phyloP scores from a whole-genome alignment of 306 rosid genomes.

The Macrotyloma uniflorum region DNA sequence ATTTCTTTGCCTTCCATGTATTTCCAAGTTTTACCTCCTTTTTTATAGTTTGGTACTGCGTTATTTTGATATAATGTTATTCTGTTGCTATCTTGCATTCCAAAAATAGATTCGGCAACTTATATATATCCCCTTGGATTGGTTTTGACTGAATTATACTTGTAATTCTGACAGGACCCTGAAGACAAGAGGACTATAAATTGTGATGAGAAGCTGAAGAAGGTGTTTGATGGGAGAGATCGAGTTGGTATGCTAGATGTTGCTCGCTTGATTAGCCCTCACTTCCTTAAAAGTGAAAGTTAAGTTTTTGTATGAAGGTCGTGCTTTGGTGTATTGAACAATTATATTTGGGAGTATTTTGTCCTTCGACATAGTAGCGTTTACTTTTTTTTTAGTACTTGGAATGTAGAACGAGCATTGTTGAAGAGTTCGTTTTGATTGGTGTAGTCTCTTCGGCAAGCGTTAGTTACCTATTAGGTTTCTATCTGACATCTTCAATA shows the following conservation, averaged over 20 bases:
- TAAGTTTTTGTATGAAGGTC: slow-evolving; percentile 37
- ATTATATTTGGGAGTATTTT: slow-evolving; percentile 16
- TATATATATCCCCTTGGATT: slow-evolving; percentile 11
- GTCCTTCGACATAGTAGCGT: slow-evolving; percentile 39
- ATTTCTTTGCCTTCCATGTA: background rate
- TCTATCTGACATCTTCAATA: slow-evolving; percentile 17
- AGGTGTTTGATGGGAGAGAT: slow-evolving; percentile 75
- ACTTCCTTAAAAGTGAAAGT: slow-evolving; percentile 62
- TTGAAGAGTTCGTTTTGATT: slow-evolving; percentile 39
- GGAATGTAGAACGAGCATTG: slow-evolving; percentile 36
- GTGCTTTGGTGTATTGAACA: slow-evolving; percentile 48
- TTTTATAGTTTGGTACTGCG: background rate
- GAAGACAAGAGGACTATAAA: slow-evolving; percentile 72
- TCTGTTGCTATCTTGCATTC: slow-evolving; percentile 3
- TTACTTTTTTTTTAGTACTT: slow-evolving; percentile 22
- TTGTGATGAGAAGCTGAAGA: slow-evolving; percentile 94
- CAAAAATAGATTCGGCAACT: background rate
- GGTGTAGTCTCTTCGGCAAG: slow-evolving; percentile 41
- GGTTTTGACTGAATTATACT: slow-evolving; percentile 28
- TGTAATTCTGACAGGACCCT: slow-evolving; percentile 60
- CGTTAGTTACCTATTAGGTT: slow-evolving; percentile 24
- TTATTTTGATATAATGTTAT: background rate
- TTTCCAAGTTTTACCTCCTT: background rate
- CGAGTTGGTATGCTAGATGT: slow-evolving; percentile 82
- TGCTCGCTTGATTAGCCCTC: slow-evolving; percentile 86